These are phyloP conservation scores for Uronychia binucleata DNA, from an alignment of 73 alveolate genomes.

Conservation along the genomic window DNA sequence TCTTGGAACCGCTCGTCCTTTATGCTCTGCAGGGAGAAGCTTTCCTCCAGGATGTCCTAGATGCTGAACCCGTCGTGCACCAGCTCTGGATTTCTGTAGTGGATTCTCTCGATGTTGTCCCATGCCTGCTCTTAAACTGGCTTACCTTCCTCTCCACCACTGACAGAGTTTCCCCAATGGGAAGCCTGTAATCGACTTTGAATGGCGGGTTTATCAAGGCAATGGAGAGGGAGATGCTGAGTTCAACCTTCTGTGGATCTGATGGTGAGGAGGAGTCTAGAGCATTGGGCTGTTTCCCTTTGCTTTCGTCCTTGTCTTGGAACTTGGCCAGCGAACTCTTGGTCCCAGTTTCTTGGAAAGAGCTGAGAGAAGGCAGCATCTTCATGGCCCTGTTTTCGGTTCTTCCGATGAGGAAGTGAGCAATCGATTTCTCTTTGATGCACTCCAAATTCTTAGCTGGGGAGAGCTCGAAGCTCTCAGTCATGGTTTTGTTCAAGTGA, in stretches of 20 bases:
- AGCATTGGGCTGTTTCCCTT: background rate
- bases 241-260: background rate
- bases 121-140: no score
- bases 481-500: background rate
- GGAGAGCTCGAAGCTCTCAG: background rate
- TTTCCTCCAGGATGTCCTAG: background rate
- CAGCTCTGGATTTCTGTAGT: background rate
- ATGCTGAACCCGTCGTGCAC: background rate
- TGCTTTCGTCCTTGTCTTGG: background rate
- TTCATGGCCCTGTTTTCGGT: background rate
- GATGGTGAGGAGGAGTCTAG: background rate
- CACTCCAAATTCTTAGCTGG: background rate
- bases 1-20: background rate
- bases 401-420: background rate
- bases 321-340: background rate
- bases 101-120: background rate
- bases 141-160: background rate
- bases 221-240: background rate
- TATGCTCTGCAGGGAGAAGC: background rate
- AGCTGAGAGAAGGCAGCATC: background rate
- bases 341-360: background rate
- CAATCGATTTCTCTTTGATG: background rate
- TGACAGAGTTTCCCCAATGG: background rate
- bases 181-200: background rate
- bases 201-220: background rate